A percentile compares a stretch with the other conserved stretches of the same genome.
Conservation (phyloP, 1,284 basidiomycete species). For the Schizophyllum amplum region DNA sequence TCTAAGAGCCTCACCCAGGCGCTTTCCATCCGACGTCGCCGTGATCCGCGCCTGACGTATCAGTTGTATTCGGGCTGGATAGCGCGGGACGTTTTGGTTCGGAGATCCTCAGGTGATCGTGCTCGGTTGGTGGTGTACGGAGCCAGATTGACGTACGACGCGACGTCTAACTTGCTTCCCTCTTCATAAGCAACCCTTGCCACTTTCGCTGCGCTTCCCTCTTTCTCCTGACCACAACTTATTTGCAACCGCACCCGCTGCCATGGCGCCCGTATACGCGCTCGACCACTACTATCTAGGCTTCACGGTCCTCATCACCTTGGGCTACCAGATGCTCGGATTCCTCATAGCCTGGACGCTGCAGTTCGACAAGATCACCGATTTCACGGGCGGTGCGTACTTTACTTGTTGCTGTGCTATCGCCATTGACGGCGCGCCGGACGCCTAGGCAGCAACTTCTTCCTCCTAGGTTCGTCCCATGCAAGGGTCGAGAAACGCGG, state of each 20-base stretch:
- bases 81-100: too few species aligned
- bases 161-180: background rate
- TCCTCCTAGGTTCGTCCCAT: conserved; percentile 37
- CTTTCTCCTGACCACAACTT: background rate
- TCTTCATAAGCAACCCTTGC: background rate
- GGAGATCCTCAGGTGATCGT: too few species aligned
- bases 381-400: conserved; percentile 50
- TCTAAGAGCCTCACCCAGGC: too few species aligned
- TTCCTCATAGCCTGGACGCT: conserved; percentile 66
- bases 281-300: conserved; percentile 61
- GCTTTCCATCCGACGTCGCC: too few species aligned
- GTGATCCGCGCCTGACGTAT: too few species aligned
- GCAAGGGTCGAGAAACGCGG: background rate
- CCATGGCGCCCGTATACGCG: conserved; percentile 30
- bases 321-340: conserved; percentile 57
- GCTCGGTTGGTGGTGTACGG: too few species aligned
- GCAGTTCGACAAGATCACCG: conserved; percentile 71
- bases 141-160: too few species aligned
- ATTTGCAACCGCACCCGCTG: background rate
- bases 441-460: conserved; percentile 55
- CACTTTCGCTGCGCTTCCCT: background rate
- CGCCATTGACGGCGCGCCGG: background rate
- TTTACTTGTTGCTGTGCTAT: background rate
- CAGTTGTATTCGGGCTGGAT: too few species aligned
- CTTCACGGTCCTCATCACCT: conserved; percentile 60